Percentiles rank a stretch among this genome's conserved stretches.
phyloP scores from a whole-genome alignment of 176 grass and related monocot species.

The Carex parvula region DNA sequence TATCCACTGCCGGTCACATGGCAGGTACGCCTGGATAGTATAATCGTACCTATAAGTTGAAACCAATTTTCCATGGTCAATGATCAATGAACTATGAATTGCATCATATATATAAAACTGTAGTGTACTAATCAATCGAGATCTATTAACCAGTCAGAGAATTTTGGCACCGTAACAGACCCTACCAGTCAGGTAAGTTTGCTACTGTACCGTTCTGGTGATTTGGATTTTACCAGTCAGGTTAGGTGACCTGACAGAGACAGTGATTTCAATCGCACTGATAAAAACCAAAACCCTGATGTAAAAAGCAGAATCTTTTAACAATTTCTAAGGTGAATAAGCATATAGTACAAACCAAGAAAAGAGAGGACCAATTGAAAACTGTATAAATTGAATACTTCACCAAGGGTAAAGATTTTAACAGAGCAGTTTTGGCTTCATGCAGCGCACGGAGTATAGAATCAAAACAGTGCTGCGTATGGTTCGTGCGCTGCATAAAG shows the following conservation, averaged over 20 bases:
- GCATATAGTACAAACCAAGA: not conserved
- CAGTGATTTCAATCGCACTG: not conserved
- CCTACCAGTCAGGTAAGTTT: not conserved
- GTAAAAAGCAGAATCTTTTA: not conserved
- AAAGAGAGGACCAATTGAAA: not conserved
- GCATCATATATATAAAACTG: not conserved
- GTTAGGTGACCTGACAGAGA: not conserved
- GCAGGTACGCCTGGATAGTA: conserved; percentile 62
- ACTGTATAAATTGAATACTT: not conserved
- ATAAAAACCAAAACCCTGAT: not conserved
- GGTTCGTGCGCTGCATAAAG: no score
- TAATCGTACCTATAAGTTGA: conserved; percentile 50
- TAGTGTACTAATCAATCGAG: not conserved
- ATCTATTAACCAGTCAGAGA: not conserved
- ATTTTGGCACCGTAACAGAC: not conserved
- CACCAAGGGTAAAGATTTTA: not conserved
- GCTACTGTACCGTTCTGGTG: not conserved
- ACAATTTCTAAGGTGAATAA: not conserved
- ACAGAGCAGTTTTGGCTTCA: no score
- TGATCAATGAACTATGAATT: not conserved
- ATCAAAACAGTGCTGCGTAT: no score
- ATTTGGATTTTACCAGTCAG: not conserved
- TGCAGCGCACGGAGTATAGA: no score
- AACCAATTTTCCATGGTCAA: not conserved
- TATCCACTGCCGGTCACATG: conserved; percentile 81